Conservation (phyloP, 176 grass and related monocot genomes). For the Ensete glaucum region DNA sequence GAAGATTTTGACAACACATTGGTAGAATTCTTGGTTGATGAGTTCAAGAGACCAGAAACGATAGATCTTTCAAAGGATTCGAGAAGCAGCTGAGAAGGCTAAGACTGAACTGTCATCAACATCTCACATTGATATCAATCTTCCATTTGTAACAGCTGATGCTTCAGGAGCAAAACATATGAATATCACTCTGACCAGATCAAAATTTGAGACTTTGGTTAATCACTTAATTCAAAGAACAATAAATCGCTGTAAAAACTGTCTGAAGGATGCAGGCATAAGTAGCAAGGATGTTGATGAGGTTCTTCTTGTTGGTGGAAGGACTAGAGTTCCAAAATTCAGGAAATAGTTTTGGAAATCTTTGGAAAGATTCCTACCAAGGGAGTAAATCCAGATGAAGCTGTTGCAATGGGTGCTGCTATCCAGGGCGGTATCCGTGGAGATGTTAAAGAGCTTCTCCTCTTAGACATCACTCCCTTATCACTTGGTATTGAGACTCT, state of each 20-base stretch:
- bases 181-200: conserved; percentile 73
- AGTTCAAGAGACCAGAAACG: conserved; percentile 51
- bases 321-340: conserved; percentile 76
- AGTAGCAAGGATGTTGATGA: conserved; percentile 67
- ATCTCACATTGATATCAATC: conserved; percentile 62
- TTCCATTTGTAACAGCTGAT: conserved; percentile 73
- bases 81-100: conserved; percentile 75
- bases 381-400: conserved; percentile 77
- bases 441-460: conserved; percentile 79
- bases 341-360: conserved; percentile 50
- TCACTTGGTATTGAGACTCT: conserved; percentile 76
- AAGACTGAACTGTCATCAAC: conserved; percentile 73
- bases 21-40: conserved; percentile 54
- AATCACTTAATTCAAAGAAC: conserved; percentile 61
- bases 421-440: conserved; percentile 69
- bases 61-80: conserved; percentile 76
- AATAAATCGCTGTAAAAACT: conserved; percentile 53
- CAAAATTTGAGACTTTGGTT: conserved; percentile 60
- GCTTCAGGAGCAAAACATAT: conserved; percentile 69
- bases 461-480: conserved; percentile 63
- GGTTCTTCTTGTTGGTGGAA: conserved; percentile 72
- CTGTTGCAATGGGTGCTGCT: conserved; percentile 63
- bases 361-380: conserved; percentile 63
- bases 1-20: conserved; percentile 81
- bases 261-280: conserved; percentile 60